Conservation (phyloP, 2,329 filamentous ascomycete genomes). For the Ophiostoma himal-ulmi region DNA sequence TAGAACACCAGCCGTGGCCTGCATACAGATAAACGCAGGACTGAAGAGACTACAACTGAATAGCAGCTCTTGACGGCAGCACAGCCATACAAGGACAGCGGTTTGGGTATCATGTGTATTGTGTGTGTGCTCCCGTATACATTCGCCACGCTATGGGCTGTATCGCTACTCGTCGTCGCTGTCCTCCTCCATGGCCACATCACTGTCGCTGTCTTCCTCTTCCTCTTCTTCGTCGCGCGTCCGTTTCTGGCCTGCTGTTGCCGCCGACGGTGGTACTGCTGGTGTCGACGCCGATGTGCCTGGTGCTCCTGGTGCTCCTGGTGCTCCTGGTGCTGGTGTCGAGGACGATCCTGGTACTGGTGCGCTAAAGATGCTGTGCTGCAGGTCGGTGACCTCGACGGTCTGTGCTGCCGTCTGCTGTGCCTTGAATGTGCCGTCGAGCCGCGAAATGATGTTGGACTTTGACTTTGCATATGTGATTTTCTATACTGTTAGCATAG, state of each 20-base stretch:
- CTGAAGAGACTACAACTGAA: not conserved
- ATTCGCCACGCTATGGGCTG: not conserved
- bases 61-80: not conserved
- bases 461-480: slow-evolving; percentile 87
- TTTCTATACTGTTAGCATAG: slow-evolving; percentile 56
- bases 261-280: slow-evolving; percentile 7
- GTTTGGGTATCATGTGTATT: slow-evolving; percentile 17
- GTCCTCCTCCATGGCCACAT: slow-evolving; percentile 62
- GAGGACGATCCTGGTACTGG: slow-evolving; percentile 47
- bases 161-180: slow-evolving; percentile 61
- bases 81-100: not conserved
- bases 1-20: not conserved
- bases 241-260: slow-evolving; percentile 59
- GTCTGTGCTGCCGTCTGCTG: slow-evolving; percentile 53
- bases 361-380: slow-evolving; percentile 75
- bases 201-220: slow-evolving; percentile 57
- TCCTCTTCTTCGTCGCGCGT: slow-evolving; percentile 62
- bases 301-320: slow-evolving; percentile 22
- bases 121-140: slow-evolving; percentile 8
- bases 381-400: slow-evolving; percentile 64
- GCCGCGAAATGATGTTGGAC: slow-evolving; percentile 80
- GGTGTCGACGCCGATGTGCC: slow-evolving; percentile 26
- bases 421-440: slow-evolving; percentile 82
- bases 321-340: slow-evolving; percentile 45
- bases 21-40: not conserved